These are phyloP conservation scores for Halophytophthora polymorphica DNA, from an alignment of 352 stramenopile species.

Conservation along the genomic window DNA sequence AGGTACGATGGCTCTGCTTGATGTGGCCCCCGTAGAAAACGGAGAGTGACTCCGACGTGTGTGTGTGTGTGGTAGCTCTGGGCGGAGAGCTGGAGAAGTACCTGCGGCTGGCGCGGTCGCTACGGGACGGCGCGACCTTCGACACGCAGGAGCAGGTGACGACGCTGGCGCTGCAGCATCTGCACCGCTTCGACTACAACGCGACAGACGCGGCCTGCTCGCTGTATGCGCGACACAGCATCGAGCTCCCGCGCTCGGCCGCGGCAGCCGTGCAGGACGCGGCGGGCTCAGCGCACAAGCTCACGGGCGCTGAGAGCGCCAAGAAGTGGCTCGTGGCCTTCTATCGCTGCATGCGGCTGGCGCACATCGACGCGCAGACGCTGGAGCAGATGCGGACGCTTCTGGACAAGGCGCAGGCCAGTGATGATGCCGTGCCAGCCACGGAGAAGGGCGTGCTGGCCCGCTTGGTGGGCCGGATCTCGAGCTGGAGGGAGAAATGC, in stretches of 20 bases:
- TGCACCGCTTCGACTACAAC: constrained; percentile 85
- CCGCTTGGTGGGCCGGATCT: constrained; percentile 48
- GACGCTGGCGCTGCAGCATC: constrained; percentile 65
- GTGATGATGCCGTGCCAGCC: constrained; percentile 20
- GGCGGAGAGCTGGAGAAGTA: constrained; percentile 75
- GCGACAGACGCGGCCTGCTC: constrained; percentile 71
- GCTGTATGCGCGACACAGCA: constrained; percentile 79
- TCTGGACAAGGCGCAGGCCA: constrained; percentile 24
- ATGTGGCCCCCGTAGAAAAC: not conserved
- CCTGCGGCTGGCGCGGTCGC: constrained; percentile 63
- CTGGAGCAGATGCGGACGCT: constrained; percentile 48
- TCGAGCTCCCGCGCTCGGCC: constrained; percentile 51
- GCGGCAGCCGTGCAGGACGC: not conserved
- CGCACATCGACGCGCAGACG: constrained; percentile 30
- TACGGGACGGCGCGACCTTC: constrained; percentile 78
- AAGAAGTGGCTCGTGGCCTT: constrained; percentile 62
- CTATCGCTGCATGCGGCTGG: constrained; percentile 55
- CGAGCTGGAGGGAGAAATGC: constrained; percentile 47
- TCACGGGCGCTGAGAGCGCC: constrained; percentile 33
- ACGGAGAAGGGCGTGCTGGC: constrained; percentile 62
- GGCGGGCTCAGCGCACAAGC: constrained; percentile 8
- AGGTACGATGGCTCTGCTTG: constrained; percentile 30
- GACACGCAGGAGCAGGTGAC: constrained; percentile 75
- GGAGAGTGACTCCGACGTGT: constrained; percentile 1
- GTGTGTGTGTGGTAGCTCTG: constrained; percentile 29